Evolutionary conservation across 2,329 filamentous ascomycete genomes (phyloP).

Genomic region (Pezicula neosporulosa): DNA sequence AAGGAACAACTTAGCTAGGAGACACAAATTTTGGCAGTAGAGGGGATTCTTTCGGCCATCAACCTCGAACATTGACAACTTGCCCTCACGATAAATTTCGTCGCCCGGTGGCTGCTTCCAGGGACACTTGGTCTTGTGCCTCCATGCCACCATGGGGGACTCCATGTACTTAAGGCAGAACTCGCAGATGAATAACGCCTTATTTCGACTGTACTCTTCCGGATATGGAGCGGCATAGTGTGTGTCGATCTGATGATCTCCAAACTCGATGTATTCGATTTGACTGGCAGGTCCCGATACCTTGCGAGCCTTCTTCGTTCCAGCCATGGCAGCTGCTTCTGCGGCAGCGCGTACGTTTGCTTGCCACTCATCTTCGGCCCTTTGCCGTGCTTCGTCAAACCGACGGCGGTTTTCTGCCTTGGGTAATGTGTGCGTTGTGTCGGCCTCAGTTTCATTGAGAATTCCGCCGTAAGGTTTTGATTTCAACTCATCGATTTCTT

Average conservation of each 20-base stretch:
- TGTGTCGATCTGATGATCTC: constrained; percentile 95
- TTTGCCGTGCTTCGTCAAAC: constrained; percentile 87
- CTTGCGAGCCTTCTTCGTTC: constrained; percentile 67
- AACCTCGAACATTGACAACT: constrained; percentile 94
- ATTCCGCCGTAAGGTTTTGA: constrained; percentile 96
- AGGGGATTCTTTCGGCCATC: constrained; percentile 95
- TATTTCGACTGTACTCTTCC: constrained; percentile 95
- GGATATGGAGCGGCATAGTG: constrained; percentile 99
- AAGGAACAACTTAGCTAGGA: constrained; percentile 94
- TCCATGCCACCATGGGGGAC: constrained; percentile 96
- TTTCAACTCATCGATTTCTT: constrained; percentile 83
- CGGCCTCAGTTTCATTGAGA: constrained; percentile 81
- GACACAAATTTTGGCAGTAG: constrained; percentile 97
- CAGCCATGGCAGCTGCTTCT: constrained; percentile 62
- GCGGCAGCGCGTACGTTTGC: constrained; percentile 61
- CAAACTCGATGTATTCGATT: constrained; percentile 98
- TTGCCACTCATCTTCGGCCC: constrained; percentile 90
- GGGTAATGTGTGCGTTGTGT: constrained; percentile 86
- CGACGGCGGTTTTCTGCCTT: constrained; percentile 74
- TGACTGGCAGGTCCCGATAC: constrained; percentile 85
- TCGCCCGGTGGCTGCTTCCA: constrained; percentile 96
- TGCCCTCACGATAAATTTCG: constrained; percentile 91
- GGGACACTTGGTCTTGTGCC: constrained; percentile 94
- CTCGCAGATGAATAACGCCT: constrained; percentile 97
- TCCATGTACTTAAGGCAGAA: constrained; percentile 99